Base-by-base conservation (phyloP, 768 basidiomycete genomes). In the Tylopilus sp. region DNA sequence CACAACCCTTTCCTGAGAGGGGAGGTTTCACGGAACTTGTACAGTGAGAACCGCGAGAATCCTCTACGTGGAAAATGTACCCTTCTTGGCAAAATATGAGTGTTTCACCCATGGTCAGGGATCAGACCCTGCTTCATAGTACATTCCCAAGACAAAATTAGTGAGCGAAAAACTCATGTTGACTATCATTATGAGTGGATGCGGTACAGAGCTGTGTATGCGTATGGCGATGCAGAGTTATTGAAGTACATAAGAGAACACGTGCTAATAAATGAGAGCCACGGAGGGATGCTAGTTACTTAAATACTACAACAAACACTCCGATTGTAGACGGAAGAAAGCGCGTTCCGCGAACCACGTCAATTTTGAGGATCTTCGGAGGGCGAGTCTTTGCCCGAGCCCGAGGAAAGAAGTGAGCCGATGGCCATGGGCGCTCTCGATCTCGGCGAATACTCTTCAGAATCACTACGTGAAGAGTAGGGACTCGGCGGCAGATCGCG, bases 361-460 rank as follows among this genome's bases (percentile, higher is more conserved):
- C n/a, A n/a, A 48, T 59, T 60, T 57, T 59, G 63, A 20, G 53
- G 28, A 40, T 69, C 68, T 4, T 71, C 69, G 4, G 53, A 56
- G 40, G 25, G 49, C 41, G 61, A 21, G 42, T 71, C 69, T 53
- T 60, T 64, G 31, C 51, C 54, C 26, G 66, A 75, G 63, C 47
- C 79, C 59, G 60, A 73, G 52, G 83, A 80, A 21, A 89, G 75
- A 26, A 91, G 69, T 1, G 86, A 86, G 23, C 85, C 87, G 58
- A 91, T 90, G 40, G 86, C 82, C 88, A 91, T 91, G 33, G 85
- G 83, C 15, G 80, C 80, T 50, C 83, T 75, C 48, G 86, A 82
- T 43, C 83, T 79, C 40, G 86, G 86, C 1, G 86, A 88, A 59
- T 79, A 84, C 55, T 82, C 82, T 44, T 80, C 80, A 15, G 85